Percentiles rank a stretch among this genome's conserved stretches.
These are phyloP conservation scores for Lithohypha guttulata DNA, from an alignment of 2,329 filamentous ascomycete species.

Conservation along the genomic window DNA sequence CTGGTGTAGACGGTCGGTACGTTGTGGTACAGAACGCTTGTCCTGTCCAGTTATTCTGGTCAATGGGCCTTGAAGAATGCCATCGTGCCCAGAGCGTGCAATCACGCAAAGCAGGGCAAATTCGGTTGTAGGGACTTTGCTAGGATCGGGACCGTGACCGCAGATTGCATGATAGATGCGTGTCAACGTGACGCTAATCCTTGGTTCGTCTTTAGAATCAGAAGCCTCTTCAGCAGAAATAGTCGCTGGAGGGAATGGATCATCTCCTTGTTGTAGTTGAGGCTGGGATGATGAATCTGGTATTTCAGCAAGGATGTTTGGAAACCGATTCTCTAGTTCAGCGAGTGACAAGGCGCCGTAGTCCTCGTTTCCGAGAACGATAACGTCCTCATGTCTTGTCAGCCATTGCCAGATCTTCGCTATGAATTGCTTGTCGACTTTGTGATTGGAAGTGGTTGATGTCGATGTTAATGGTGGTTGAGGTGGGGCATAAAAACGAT, in stretches of 20 bases:
- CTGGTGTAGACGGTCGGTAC: conserved; percentile 45
- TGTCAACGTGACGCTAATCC: conserved; percentile 43
- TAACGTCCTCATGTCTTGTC: conserved; percentile 44
- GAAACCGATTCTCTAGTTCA: conserved; percentile 27
- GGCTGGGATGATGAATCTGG: conserved; percentile 4
- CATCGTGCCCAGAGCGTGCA: conserved; percentile 41
- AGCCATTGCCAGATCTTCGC: conserved; percentile 50
- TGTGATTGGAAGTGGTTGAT: background rate
- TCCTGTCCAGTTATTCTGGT: conserved; percentile 48
- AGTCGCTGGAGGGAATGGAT: background rate
- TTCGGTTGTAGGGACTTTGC: conserved; percentile 43
- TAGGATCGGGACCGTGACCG: conserved; percentile 47
- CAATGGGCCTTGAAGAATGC: conserved; percentile 49
- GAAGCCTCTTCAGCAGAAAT: no score
- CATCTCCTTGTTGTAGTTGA: no score
- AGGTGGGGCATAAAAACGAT: conserved; percentile 2
- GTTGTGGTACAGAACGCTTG: conserved; percentile 52
- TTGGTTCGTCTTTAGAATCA: conserved; percentile 9
- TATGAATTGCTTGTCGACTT: conserved; percentile 41
- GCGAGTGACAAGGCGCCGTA: conserved; percentile 32
- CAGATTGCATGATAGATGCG: conserved; percentile 50
- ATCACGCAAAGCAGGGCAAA: conserved; percentile 50
- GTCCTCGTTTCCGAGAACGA: conserved; percentile 34
- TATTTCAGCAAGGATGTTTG: conserved; percentile 10
- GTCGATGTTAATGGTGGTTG: background rate